Base-by-base conservation (phyloP, 345 rosid species). In the Syzygium grande region DNA sequence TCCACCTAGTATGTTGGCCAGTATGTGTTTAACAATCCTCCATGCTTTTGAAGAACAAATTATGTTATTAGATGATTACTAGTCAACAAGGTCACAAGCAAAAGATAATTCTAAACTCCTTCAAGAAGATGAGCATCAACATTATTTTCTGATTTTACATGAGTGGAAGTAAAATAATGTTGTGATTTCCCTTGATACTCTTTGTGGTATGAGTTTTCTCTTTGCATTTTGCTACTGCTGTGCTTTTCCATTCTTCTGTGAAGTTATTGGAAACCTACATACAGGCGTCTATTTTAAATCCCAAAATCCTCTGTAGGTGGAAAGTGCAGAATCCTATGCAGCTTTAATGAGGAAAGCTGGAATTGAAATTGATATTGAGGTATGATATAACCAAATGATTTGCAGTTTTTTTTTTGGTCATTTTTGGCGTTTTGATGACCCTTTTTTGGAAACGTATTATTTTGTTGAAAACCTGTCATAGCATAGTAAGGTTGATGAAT, bases 321-420 rank as follows among this genome's bases (percentile, higher is more conserved):
- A 91, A 88, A 91, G 85, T 91, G 99, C 98, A 85, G 98, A 97
- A 91, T 92, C 95, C 88, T 97, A 96, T 92, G 89, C 88, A 63
- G 92, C 65, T 88, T 89, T 89, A 84, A 93, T 95, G 94, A 90
- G 88, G 92, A 94, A 91, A 90, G 95, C 98, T 92, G 98, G 99
- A 91, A 92, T 97, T 87, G 89, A 88, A 91, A 92, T 97, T 88
- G 91, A 93, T 85, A 93, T 94, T 86, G 95, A 96, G 99, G 99
- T 94, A 94, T 85, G 98, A 98, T 94, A 93, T 86, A 49, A 51
- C 52, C 55, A 85, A 85, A 73, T 88, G 55, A 59, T 78, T 79
- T 84, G 13, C 83, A 73, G 14, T 9, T 34, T 43, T 86, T 85
- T 88, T 13, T 9, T 29, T 3, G 38, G 51, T 53, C 52, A 54